Evolutionary conservation across 1,284 basidiomycete genomes (phyloP), one percentile per base, ranked within the genome.

Genomic region (Ganoderma multipileum): DNA sequence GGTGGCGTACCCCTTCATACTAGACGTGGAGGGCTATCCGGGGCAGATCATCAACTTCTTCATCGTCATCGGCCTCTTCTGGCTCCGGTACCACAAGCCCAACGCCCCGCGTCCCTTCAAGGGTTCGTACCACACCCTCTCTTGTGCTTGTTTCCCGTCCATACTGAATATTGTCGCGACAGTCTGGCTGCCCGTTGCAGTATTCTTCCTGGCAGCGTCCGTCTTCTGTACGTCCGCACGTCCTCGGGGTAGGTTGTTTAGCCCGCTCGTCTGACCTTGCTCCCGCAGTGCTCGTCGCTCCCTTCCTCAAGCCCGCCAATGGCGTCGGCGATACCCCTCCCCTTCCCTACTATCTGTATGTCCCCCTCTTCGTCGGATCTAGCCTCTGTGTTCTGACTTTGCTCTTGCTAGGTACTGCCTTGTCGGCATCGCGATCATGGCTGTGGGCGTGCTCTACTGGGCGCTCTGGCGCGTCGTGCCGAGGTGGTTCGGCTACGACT

Each of bases 1-100:
- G 0, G 91, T 92, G 73, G 89, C 89, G 0, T 93, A 91, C 73
- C 82, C 89, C 12, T 91, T 92, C 77, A 83, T 90, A 69, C 82
- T 92, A 0, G 86, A 90, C 66, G 79, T 90, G 2, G 81, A 87
- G 72, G 86, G 86, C 8, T 90, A 90, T 72, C 89, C 89, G 9
- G 61, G 42, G 44, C 87, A 89, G 67, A 86, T 89, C 54, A 84
- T 89, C 73, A 86, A 87, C 74, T 75, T 89, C 4, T 86, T 87
- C 70, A 83, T 90, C 64, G 83, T 89, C 50, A 57, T 85, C n/a
- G 89, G 87, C 23, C 80, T 91, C 2, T 87, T 90, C 75, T 89
- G 83, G 80, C 78, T 89, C 44, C 77, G 88, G 61, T 89, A 83
- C 80, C 83, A 76, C 66, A 83, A 84, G 66, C 88, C 88, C 0